Evolutionary conservation across 164 flowering plant genomes (phyloP).

Genomic region (Vitis cinerea): DNA sequence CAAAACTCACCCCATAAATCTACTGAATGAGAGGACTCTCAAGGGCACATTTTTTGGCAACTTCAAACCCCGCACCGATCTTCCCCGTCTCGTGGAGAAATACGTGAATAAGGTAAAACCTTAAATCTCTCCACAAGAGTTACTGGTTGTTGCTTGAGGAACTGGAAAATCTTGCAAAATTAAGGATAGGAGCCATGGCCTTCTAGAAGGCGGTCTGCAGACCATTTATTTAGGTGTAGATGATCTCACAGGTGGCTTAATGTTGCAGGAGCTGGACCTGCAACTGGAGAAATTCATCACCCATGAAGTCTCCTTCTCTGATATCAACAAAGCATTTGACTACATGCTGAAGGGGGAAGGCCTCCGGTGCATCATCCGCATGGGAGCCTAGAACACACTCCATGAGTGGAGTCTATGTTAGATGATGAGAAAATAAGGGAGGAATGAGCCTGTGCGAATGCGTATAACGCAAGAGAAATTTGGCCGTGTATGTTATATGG

Average conservation of each 20-base stretch:
- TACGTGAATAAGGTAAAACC: constrained; percentile 42
- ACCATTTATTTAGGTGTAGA: no score
- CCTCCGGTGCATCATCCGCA: constrained; percentile 55
- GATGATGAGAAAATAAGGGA: no score
- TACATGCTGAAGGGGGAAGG: constrained; percentile 55
- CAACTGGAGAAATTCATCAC: constrained; percentile 60
- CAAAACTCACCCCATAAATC: constrained; percentile 44
- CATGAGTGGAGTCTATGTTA: neutral
- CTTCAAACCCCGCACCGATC: constrained; percentile 45
- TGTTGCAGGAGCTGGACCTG: constrained; percentile 48
- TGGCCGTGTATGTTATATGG: no score
- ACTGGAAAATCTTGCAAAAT: no score
- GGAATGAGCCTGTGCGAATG: no score
- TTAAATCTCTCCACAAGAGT: neutral
- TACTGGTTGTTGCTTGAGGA: neutral
- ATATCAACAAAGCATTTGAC: constrained; percentile 75
- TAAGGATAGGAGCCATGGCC: no score
- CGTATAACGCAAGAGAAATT: no score
- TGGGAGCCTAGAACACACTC: constrained; percentile 14
- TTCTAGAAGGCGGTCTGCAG: no score
- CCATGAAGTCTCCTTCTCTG: constrained; percentile 59
- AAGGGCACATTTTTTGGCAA: constrained; percentile 55
- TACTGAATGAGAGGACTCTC: constrained; percentile 44
- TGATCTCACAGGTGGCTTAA: no score
- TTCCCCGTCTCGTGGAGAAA: constrained; percentile 43